A percentile compares a stretch with the other conserved stretches of the same genome.
phyloP scores from a whole-genome alignment of 768 basidiomycete species.

The Lactarius indigo region DNA sequence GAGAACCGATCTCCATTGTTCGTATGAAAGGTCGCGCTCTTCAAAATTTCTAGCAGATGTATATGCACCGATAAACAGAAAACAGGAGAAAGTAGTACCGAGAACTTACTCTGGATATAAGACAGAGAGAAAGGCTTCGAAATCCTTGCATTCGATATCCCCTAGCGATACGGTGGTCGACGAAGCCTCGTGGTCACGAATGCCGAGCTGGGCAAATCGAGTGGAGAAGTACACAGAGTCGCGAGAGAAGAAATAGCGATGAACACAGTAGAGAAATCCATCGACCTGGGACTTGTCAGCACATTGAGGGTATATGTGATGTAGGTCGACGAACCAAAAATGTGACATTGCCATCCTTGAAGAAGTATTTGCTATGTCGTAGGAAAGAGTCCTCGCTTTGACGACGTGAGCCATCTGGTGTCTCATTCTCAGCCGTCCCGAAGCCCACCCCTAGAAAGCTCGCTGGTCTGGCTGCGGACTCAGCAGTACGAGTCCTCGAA shows the following conservation, averaged over 20 bases:
- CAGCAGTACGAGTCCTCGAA: not conserved
- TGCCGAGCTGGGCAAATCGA: constrained; percentile 3
- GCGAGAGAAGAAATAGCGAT: constrained; percentile 17
- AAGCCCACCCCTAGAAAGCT: not conserved
- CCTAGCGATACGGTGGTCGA: not conserved
- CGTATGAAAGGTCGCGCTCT: constrained; percentile 12
- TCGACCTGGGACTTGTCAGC: constrained; percentile 9
- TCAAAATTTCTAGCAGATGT: constrained; percentile 9
- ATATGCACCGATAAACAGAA: not conserved
- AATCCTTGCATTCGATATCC: constrained; percentile 7
- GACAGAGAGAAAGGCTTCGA: constrained; percentile 8
- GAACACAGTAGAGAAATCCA: constrained; percentile 12
- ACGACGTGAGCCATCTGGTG: not conserved
- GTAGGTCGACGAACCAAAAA: constrained; percentile 7
- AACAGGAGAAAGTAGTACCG: not conserved
- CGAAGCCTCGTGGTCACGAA: not conserved
- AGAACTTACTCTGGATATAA: constrained; percentile 10
- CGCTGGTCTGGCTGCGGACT: not conserved
- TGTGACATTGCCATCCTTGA: constrained; percentile 8
- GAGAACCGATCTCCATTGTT: constrained; percentile 30
- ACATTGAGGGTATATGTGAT: not conserved
- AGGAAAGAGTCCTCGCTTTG: not conserved
- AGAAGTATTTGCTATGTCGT: constrained; percentile 4
- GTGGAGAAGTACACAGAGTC: constrained; percentile 17
- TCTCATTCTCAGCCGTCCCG: not conserved